Evolutionary conservation across 805 yeast genomes (phyloP).

Genomic region (Myxozyma monticola): DNA sequence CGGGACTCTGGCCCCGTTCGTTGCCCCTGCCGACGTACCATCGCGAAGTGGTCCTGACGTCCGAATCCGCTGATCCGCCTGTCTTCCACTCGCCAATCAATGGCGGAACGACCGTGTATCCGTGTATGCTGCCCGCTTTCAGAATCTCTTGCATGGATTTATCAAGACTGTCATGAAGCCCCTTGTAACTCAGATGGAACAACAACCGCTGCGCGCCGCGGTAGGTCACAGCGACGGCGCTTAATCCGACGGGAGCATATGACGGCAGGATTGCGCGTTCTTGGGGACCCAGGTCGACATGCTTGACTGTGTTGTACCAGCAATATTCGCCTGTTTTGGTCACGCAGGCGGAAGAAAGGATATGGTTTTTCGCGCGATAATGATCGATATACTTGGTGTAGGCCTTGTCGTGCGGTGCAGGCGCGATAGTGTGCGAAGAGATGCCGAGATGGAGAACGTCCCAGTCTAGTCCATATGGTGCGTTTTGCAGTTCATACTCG

Average conservation of each 20-base stretch:
- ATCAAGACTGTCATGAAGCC: constrained; percentile 19
- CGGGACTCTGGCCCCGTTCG: too few relatives aligned
- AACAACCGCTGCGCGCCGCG: constrained; percentile 24
- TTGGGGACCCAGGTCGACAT: constrained; percentile 1
- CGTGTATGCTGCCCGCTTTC: constrained; percentile 15
- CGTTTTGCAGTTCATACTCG: not conserved
- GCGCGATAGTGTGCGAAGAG: constrained; percentile 1
- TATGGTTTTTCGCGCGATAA: constrained; percentile 1
- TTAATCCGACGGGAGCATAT: constrained; percentile 4
- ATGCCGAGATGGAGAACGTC: constrained; percentile 18
- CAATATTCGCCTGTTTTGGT: constrained; percentile 4
- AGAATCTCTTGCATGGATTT: constrained; percentile 13
- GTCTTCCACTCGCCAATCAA: constrained; percentile 19
- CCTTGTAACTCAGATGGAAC: constrained; percentile 15
- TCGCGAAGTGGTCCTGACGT: too few relatives aligned
- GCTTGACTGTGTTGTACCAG: constrained; percentile 1
- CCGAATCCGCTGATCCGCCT: constrained; percentile 20
- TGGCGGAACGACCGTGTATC: constrained; percentile 17
- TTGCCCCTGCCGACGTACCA: too few relatives aligned
- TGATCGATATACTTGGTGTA: constrained; percentile 3
- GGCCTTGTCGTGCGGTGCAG: constrained; percentile 3
- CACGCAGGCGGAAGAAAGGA: constrained; percentile 2
- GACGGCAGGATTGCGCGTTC: constrained; percentile 15
- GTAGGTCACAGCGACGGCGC: constrained; percentile 19
- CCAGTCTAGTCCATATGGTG: constrained; percentile 26